These are phyloP conservation scores for Phytopythium ostracodes DNA, from an alignment of 352 stramenopile species.

Conservation along the genomic window DNA sequence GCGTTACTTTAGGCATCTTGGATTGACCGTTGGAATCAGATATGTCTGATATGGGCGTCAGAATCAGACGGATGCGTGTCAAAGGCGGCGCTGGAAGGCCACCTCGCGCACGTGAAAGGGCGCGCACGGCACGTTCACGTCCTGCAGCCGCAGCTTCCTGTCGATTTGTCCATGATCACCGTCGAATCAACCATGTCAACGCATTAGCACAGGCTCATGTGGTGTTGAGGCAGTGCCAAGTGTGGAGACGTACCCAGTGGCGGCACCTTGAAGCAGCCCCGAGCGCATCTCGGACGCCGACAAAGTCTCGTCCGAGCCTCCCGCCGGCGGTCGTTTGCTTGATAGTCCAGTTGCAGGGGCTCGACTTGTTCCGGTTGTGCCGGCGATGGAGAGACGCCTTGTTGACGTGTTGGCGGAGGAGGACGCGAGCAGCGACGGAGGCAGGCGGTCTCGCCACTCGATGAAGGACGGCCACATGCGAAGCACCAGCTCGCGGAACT, in stretches of 20 bases:
- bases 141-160: constrained; percentile 55
- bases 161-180: neutral
- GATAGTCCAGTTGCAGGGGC: neutral
- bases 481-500: constrained; percentile 68
- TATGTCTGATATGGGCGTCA: neutral
- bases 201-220: neutral
- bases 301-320: constrained; percentile 10
- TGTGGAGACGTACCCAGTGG: constrained; percentile 36
- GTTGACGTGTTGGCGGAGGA: constrained; percentile 6
- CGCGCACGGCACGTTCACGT: constrained; percentile 42
- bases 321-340: constrained; percentile 3
- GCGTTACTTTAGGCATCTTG: too few relatives aligned
- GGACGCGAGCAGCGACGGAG: constrained; percentile 27
- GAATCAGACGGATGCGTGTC: constrained; percentile 9
- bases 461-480: constrained; percentile 79
- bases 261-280: constrained; percentile 39
- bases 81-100: constrained; percentile 57
- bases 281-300: constrained; percentile 19
- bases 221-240: too few relatives aligned
- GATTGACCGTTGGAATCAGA: neutral
- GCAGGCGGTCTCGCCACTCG: constrained; percentile 38
- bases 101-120: constrained; percentile 74
- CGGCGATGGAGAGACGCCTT: constrained; percentile 17
- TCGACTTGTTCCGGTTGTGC: neutral
- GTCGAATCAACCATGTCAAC: neutral